Percentiles rank a stretch among this genome's conserved stretches.
Evolutionary conservation across 352 stramenopile species (phyloP).

Genomic region (Saprolegnia parasitica): DNA sequence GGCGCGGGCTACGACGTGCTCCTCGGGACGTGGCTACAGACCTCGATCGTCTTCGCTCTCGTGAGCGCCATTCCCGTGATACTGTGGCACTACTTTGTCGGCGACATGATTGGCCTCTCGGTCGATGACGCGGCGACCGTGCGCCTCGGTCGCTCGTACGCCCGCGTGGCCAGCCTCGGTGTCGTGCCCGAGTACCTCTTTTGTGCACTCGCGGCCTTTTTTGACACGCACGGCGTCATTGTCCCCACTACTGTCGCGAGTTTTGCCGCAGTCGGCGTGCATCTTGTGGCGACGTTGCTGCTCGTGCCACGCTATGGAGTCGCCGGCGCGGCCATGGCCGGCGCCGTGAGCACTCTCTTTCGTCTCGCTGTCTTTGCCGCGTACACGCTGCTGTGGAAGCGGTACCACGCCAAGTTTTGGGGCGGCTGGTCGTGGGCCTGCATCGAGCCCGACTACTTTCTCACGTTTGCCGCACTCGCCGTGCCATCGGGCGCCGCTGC

Average conservation of each 20-base stretch:
- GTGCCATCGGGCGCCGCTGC: background rate
- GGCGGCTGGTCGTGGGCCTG: constrained; percentile 23
- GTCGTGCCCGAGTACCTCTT: constrained; percentile 24
- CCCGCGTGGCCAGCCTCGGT: background rate
- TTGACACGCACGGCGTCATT: constrained; percentile 19
- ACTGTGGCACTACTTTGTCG: constrained; percentile 25
- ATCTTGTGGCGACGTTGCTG: constrained; percentile 21
- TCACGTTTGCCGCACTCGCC: background rate
- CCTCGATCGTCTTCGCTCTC: constrained; percentile 17
- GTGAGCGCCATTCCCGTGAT: constrained; percentile 11
- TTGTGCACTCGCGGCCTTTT: constrained; percentile 16
- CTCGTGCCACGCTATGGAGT: constrained; percentile 16
- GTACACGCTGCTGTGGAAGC: constrained; percentile 22
- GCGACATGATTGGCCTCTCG: constrained; percentile 23
- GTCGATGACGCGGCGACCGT: constrained; percentile 14
- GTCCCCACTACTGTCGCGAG: constrained; percentile 13
- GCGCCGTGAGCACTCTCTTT: background rate
- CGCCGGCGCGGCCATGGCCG: constrained; percentile 1
- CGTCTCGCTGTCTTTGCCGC: background rate
- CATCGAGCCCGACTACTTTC: constrained; percentile 3
- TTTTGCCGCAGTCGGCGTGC: constrained; percentile 10
- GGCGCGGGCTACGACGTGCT: constrained; percentile 19
- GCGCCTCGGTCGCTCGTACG: constrained; percentile 6
- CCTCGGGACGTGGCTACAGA: constrained; percentile 24
- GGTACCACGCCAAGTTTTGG: constrained; percentile 3